Conservation (phyloP, 805 yeast genomes). For the Ascoidea tarda region DNA sequence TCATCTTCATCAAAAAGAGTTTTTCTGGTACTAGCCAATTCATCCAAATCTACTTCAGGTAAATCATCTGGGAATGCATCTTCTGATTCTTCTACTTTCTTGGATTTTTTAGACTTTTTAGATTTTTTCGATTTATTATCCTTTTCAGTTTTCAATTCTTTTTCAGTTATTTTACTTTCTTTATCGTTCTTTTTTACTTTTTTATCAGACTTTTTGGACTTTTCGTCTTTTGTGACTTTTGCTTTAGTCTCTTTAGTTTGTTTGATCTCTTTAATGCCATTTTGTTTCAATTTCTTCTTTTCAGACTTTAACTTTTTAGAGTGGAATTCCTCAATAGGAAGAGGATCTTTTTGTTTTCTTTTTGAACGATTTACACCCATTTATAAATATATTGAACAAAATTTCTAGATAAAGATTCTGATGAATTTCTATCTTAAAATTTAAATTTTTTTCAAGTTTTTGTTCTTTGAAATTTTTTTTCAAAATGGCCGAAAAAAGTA, state of each 20-base stretch:
- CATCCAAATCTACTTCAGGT: constrained; percentile 57
- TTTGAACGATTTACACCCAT: constrained; percentile 86
- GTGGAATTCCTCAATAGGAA: constrained; percentile 71
- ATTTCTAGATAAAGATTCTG: neutral
- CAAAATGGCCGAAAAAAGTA: no score
- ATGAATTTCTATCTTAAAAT: no score
- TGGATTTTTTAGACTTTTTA: constrained; percentile 14
- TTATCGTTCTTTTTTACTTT: neutral
- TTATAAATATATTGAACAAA: neutral
- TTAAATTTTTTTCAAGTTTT: no score
- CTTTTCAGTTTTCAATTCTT: constrained; percentile 19
- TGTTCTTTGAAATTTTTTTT: no score
- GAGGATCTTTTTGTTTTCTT: constrained; percentile 87
- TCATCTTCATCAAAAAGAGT: constrained; percentile 50
- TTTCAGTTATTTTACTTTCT: constrained; percentile 13
- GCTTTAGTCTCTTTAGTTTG: neutral
- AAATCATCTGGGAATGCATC: constrained; percentile 25
- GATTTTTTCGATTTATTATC: constrained; percentile 15
- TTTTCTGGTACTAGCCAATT: constrained; percentile 54
- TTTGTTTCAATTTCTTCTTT: constrained; percentile 19
- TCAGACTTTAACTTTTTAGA: constrained; percentile 26
- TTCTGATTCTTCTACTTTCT: constrained; percentile 14
- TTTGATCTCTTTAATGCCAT: neutral
- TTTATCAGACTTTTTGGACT: neutral
- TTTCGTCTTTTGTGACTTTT: neutral